Evolutionary conservation across 2,329 filamentous ascomycete genomes (phyloP), one percentile per base, ranked within the genome.

Genomic region (Aspergillus quadricinctus): DNA sequence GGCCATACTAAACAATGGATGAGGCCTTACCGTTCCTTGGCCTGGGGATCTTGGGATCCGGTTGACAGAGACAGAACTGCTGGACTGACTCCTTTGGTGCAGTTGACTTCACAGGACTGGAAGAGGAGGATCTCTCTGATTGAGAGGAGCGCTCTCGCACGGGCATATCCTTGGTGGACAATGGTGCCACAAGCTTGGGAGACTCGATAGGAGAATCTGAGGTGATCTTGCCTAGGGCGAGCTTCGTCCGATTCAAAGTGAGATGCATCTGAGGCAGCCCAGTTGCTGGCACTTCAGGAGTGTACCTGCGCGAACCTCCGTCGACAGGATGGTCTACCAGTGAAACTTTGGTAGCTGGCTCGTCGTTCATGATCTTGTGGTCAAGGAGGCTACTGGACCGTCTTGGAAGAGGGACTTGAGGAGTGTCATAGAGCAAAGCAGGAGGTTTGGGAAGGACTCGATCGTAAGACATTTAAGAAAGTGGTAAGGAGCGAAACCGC

Each of bases 31-130:
- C 85, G 78, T 89, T 89, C 73, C 86, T 81, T 63, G 86, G 86
- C 65, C 86, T 78, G 57, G 86, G 86, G 59, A 89, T 88, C 72
- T 88, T 89, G 25, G 85, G 86, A 66, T 88, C 86, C 41, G 85
- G 85, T 65, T 87, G 85, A 72, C 86, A 89, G 64, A 89, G 80
- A 73, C 86, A 89, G 60, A 88, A 83, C 62, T 85, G 80, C 28
- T 74, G 70, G 50, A 70, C 71, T 27, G 74, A 74, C 35, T 80
- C 78, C 56, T 69, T 75, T 17, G 73, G 72, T 21, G 64, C 61
- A 19, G 60, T 59, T 1, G 69, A 65, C 45, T 73, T 74, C 35
- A 67, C 58, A 1, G 73, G 72, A 53, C 71, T 73, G 11, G 68
- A 70, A 1, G 73, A 74, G 0, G 68, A 66, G 4, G 70, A 66